phyloP scores from a whole-genome alignment of 2,329 filamentous ascomycete species.

The Ophiostoma australiae region DNA sequence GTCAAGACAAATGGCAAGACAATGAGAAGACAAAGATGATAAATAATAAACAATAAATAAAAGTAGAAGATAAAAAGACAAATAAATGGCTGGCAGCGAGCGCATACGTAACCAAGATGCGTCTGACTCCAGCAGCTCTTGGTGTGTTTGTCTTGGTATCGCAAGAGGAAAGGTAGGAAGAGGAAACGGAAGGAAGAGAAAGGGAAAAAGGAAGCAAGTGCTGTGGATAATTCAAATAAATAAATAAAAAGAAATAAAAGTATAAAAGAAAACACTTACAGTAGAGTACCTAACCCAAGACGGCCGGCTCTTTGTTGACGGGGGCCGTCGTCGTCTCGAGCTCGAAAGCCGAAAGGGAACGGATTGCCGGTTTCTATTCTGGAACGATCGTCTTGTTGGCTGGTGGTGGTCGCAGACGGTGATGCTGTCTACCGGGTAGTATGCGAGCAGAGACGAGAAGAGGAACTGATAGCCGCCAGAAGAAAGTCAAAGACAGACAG shows the following conservation, averaged over 20 bases:
- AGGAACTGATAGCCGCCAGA: background rate
- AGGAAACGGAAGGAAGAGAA: background rate
- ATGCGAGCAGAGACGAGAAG: background rate
- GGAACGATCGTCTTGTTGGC: background rate
- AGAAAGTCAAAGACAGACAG: background rate
- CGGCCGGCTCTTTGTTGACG: slow-evolving; percentile 8
- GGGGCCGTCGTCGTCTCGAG: background rate
- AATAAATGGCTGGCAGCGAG: slow-evolving; percentile 15
- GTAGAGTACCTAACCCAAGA: slow-evolving; percentile 8
- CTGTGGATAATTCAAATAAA: background rate
- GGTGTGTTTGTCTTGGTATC: slow-evolving; percentile 6
- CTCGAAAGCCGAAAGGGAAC: too few relatives aligned
- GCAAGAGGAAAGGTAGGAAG: background rate
- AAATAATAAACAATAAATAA: too few relatives aligned
- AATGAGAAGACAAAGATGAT: background rate
- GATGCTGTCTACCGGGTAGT: background rate
- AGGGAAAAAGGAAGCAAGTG: background rate
- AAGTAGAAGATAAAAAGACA: too few relatives aligned
- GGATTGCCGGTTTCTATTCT: background rate
- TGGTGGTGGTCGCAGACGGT: background rate
- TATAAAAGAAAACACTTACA: slow-evolving; percentile 2
- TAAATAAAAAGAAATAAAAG: background rate
- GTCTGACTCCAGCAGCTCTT: slow-evolving; percentile 1
- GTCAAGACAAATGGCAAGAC: background rate
- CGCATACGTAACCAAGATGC: slow-evolving; percentile 8